Evolutionary conservation across 2,329 filamentous ascomycete genomes (phyloP).

Genomic region (Parafenestella ontariensis): DNA sequence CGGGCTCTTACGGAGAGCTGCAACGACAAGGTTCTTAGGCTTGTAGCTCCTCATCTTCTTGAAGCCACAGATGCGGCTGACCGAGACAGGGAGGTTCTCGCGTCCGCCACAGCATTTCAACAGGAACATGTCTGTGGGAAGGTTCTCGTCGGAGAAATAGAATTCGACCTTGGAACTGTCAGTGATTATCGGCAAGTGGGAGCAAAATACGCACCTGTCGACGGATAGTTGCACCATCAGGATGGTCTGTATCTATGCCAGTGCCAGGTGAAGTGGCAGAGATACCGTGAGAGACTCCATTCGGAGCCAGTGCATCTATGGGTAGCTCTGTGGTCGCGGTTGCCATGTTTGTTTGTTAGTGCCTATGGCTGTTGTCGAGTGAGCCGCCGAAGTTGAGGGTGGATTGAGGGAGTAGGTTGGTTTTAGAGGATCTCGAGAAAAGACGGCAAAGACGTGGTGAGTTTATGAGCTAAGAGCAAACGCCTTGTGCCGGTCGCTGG

Average conservation of each 20-base stretch:
- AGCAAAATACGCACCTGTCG: slow-evolving; percentile 29
- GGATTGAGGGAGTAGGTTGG: not conserved
- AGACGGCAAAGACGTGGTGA: not conserved
- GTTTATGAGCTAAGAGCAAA: not conserved
- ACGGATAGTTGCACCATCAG: slow-evolving; percentile 37
- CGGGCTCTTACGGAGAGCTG: slow-evolving; percentile 51
- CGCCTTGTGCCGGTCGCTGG: not conserved
- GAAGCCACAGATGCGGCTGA: slow-evolving; percentile 54
- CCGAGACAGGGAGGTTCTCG: slow-evolving; percentile 52
- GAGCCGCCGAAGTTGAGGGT: not conserved
- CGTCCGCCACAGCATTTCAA: slow-evolving; percentile 50
- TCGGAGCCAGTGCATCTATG: not conserved
- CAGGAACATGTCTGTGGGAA: slow-evolving; percentile 52
- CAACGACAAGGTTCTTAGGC: slow-evolving; percentile 47
- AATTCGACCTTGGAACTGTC: slow-evolving; percentile 52
- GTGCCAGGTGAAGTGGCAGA: not conserved
- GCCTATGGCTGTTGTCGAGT: not conserved
- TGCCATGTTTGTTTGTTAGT: slow-evolving; percentile 4
- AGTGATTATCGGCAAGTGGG: not conserved
- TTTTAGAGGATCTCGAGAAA: not conserved
- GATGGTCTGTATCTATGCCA: slow-evolving; percentile 25
- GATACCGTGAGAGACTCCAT: not conserved
- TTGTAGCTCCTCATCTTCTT: slow-evolving; percentile 56
- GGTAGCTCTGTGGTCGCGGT: not conserved
- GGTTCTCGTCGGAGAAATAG: slow-evolving; percentile 60